These are phyloP conservation scores for Populus alba DNA, from an alignment of 345 rosid genomes.

Conservation along the genomic window DNA sequence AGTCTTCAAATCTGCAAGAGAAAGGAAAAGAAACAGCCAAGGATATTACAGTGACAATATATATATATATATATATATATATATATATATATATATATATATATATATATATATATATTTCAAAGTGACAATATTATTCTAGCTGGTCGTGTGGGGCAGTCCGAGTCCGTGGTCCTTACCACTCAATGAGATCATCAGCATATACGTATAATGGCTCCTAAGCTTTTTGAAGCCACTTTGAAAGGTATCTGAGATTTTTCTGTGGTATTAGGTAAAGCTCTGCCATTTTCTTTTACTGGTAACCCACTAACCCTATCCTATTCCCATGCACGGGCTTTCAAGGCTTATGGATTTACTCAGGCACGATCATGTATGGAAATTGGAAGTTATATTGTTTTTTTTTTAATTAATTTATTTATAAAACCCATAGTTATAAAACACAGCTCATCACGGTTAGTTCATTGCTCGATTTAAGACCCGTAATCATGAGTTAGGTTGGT, in stretches of 20 bases:
- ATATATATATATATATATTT: neutral
- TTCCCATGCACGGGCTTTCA: no score
- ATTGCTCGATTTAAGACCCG: no score
- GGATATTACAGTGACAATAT: neutral
- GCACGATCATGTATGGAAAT: neutral
- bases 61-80: no score
- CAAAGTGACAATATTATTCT: neutral
- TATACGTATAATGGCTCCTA: neutral
- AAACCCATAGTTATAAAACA: no score
- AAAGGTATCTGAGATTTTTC: neutral
- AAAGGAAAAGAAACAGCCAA: neutral
- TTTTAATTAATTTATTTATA: no score
- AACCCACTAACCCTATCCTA: no score
- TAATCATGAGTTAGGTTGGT: no score
- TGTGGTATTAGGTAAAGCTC: neutral
- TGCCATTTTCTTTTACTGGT: neutral
- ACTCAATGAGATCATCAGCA: neutral
- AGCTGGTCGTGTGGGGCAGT: neutral
- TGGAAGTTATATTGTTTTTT: no score
- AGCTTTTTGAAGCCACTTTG: neutral
- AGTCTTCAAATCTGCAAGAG: neutral
- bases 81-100: no score
- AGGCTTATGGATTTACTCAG: neutral
- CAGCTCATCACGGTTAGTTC: fast-evolving
- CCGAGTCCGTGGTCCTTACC: neutral